Conservation (phyloP, 1,284 basidiomycete genomes). For the Volvariella surrecta region DNA sequence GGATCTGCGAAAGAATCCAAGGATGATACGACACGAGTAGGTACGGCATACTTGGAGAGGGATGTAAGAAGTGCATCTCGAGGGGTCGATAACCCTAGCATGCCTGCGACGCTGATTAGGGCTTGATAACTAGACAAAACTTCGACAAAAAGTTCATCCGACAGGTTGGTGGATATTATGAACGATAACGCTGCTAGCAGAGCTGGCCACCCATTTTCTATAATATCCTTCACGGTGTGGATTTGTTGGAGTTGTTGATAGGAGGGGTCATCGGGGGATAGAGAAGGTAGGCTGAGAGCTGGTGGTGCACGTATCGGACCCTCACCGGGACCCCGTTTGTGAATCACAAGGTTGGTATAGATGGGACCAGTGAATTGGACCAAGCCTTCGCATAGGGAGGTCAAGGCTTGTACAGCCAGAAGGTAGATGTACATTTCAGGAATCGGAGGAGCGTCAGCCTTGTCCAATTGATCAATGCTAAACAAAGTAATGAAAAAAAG, state of each 20-base stretch:
- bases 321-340: conserved; percentile 52
- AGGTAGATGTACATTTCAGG: conserved; percentile 92
- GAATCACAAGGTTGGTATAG: conserved; percentile 59
- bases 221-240: conserved; percentile 63
- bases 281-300: conserved; percentile 54
- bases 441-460: conserved; percentile 87
- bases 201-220: conserved; percentile 84
- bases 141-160: conserved; percentile 82
- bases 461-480: conserved; percentile 94
- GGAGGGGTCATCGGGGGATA: conserved; percentile 49
- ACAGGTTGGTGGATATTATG: conserved; percentile 82
- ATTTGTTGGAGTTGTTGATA: conserved; percentile 46
- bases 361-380: conserved; percentile 64
- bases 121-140: conserved; percentile 76
- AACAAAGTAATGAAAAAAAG: conserved; percentile 1
- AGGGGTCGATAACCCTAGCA: conserved; percentile 75
- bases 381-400: conserved; percentile 85
- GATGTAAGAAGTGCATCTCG: conserved; percentile 90
- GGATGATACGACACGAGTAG: conserved; percentile 78
- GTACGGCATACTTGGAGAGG: conserved; percentile 84
- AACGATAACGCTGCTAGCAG: conserved; percentile 86
- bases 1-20: conserved; percentile 68
- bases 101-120: conserved; percentile 86
- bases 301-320: conserved; percentile 63
- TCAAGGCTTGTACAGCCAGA: conserved; percentile 82